Evolutionary conservation across 2,329 filamentous ascomycete genomes (phyloP), one percentile per base, ranked within the genome.

Genomic region (Aspergillus intermedius): DNA sequence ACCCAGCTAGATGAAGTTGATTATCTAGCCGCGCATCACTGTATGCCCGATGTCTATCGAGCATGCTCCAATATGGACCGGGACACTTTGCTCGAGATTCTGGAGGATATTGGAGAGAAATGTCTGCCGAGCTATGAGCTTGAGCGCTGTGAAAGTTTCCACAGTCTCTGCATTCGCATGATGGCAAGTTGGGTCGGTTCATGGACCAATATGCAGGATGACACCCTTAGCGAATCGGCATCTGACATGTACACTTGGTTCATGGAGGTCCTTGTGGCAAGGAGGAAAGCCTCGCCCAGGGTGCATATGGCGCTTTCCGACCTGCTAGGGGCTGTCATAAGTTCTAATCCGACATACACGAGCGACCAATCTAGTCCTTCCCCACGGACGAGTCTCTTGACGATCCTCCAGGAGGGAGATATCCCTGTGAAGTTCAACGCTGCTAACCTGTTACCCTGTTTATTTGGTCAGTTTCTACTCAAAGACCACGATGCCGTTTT

Each of bases 381-480:
- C 1, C 76, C 81, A 7, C 72, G 88, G 53, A 88, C 87, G 7
- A 87, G 80, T 44, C 76, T 97, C 3, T 82, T 97, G 48, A 77
- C 77, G 9, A 80, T 97, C 19, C 73, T 97, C 6, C 73, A 78
- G 39, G 74, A 78, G 12, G 82, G 85, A 1, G 75, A 80, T 46
- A 80, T 91, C 59, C 67, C 75, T 9, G 84, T 93, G 42, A 93
- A 94, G 60, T 90, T 87, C 60, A 80, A 79, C 50, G 80, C 95
- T 46, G 84, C 86, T 0, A 74, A 81, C 48, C 77, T 78, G 2
- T 73, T 97, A 15, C 81, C 88, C 0, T 74, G 75, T 5, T 76
- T 98, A 22, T 98, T 98, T 65, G 79, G 82, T 10, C 77, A 87
- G 1, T 97, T 87, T 60, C 77, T 91, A n/a, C 76, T 96, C 1